These are phyloP conservation scores for Phialophora expanda DNA, from an alignment of 2,329 filamentous ascomycete genomes.

Conservation along the genomic window DNA sequence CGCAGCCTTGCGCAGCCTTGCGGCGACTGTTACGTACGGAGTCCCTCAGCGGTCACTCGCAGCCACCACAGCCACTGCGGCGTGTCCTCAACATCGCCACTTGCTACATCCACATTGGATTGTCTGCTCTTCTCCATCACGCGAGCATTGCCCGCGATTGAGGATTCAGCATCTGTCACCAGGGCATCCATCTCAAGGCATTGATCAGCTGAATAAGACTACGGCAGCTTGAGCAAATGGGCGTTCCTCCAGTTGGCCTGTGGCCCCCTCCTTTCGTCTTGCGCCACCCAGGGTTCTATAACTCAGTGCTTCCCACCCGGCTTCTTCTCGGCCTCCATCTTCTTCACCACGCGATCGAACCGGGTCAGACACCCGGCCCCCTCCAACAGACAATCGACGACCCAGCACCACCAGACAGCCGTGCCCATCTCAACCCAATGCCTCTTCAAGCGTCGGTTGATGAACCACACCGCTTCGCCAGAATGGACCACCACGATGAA, in stretches of 20 bases:
- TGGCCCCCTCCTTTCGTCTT: neutral
- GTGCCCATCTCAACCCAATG: constrained; percentile 59
- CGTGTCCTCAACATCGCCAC: neutral
- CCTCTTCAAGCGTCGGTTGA: constrained; percentile 52
- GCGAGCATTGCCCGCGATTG: neutral
- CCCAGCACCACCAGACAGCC: constrained; percentile 60
- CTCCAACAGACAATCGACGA: constrained; percentile 58
- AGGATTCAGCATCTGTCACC: no score
- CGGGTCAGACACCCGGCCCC: constrained; percentile 44
- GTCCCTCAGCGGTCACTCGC: no score
- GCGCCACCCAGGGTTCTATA: neutral
- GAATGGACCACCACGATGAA: constrained; percentile 69
- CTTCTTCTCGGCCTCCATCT: constrained; percentile 22
- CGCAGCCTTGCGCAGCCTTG: neutral
- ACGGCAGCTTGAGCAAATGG: neutral
- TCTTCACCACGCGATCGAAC: constrained; percentile 22
- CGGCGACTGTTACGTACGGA: neutral
- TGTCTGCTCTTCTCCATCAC: neutral
- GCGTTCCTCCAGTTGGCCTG: neutral
- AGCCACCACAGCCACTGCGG: neutral
- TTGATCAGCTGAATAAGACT: neutral
- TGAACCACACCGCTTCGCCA: constrained; percentile 62
- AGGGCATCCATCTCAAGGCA: neutral
- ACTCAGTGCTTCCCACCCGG: constrained; percentile 22
- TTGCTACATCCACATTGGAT: neutral